These are phyloP conservation scores for Tylopilus plumbeoviolaceoides DNA, from an alignment of 768 basidiomycete genomes.

Conservation along the genomic window DNA sequence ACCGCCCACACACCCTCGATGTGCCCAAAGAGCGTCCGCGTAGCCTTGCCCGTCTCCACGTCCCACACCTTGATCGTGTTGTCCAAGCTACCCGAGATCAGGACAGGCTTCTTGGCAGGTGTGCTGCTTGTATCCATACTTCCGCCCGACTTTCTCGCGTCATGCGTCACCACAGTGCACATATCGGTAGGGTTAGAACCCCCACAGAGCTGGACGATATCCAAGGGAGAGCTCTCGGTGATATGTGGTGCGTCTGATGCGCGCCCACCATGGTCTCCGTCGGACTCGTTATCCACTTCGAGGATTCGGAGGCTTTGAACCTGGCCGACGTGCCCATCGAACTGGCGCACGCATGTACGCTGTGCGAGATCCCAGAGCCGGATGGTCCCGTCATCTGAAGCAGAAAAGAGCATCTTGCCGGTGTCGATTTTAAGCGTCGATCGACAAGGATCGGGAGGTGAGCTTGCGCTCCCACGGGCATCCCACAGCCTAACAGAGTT, in stretches of 20 bases:
- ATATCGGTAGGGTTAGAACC: conserved; percentile 17
- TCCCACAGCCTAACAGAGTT: conserved; percentile 96
- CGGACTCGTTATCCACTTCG: conserved; percentile 52
- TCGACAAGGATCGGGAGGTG: conserved; percentile 19
- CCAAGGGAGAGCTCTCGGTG: conserved; percentile 13
- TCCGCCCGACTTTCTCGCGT: conserved; percentile 11
- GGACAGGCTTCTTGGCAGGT: conserved; percentile 53
- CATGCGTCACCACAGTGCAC: conserved; percentile 31
- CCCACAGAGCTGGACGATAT: conserved; percentile 13
- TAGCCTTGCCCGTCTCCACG: conserved; percentile 74
- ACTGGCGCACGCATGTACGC: conserved; percentile 76
- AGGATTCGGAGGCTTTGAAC: conserved; percentile 88
- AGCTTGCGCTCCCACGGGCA: conserved; percentile 18
- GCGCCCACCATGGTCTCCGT: conserved; percentile 16
- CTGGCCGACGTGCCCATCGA: conserved; percentile 89
- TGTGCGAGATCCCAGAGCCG: conserved; percentile 88
- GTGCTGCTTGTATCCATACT: conserved; percentile 7
- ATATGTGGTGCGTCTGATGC: conserved; percentile 10
- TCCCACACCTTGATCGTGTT: conserved; percentile 98
- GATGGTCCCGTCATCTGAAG: conserved; percentile 92
- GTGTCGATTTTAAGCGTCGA: conserved; percentile 56
- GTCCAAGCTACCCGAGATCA: conserved; percentile 88
- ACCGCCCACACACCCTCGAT: conserved; percentile 99
- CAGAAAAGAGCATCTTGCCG: conserved; percentile 96
- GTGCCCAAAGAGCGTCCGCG: conserved; percentile 89